These are phyloP conservation scores for Lipomyces kockii DNA, from an alignment of 805 yeast species.

Conservation along the genomic window DNA sequence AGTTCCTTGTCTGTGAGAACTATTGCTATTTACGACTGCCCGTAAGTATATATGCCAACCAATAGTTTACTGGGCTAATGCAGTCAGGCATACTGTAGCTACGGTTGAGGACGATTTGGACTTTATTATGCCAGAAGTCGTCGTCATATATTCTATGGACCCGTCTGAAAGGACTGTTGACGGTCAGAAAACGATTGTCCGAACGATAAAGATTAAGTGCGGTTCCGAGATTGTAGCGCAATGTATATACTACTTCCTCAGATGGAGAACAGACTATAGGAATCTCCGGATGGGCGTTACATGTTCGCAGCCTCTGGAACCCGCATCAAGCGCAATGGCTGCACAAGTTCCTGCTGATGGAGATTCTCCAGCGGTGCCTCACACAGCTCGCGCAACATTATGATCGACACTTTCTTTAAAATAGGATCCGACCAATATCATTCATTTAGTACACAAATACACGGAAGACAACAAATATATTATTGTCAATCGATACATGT, in stretches of 20 bases:
- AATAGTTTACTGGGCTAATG: not conserved
- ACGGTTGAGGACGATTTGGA: not conserved
- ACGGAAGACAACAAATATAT: no score
- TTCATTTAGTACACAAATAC: not conserved
- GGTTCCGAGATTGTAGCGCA: not conserved
- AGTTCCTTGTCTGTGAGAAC: not conserved
- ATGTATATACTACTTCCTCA: conserved; percentile 4
- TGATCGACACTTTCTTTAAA: not conserved
- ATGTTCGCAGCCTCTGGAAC: not conserved
- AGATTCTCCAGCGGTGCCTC: not conserved
- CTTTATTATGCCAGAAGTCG: not conserved
- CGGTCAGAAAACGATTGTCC: not conserved
- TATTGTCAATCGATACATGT: not conserved
- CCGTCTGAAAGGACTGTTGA: not conserved
- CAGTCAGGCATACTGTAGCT: not conserved
- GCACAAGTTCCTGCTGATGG: not conserved
- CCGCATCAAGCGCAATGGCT: not conserved
- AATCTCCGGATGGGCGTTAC: not conserved
- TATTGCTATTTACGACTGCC: not conserved
- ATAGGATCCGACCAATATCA: not conserved
- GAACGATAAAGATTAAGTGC: conserved; percentile 6
- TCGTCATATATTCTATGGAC: conserved; percentile 1
- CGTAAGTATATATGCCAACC: not conserved
- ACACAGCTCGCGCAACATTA: not conserved
- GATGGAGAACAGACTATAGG: conserved; percentile 2